phyloP scores from a whole-genome alignment of 108 stramenopile species.

The Parietichytrium sp. region DNA sequence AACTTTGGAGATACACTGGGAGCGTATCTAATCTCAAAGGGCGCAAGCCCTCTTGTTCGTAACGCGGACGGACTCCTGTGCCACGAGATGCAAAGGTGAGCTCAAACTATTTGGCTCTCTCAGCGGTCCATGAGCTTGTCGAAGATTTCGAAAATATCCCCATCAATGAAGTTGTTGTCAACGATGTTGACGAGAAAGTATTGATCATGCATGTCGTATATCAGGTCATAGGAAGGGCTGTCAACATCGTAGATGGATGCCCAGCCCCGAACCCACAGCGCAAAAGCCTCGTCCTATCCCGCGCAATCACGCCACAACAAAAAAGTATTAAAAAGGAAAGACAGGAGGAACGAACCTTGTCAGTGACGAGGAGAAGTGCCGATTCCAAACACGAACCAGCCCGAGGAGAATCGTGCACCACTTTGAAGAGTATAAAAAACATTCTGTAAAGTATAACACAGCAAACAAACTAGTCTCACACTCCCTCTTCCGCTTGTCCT shows the following conservation, averaged over 20 bases:
- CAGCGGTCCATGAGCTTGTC: too few species aligned
- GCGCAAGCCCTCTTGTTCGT: constrained; percentile 53
- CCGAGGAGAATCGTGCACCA: too few species aligned
- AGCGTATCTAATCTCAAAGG: constrained; percentile 60
- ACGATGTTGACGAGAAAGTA: constrained; percentile 89
- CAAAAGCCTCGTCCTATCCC: constrained; percentile 95
- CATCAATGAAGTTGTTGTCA: constrained; percentile 82
- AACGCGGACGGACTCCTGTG: constrained; percentile 22
- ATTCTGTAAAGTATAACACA: too few species aligned
- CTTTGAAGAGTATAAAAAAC: too few species aligned
- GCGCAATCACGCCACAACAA: constrained; percentile 50
- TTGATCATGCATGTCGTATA: constrained; percentile 80
- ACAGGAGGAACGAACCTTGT: too few species aligned
- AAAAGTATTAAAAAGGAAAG: background rate
- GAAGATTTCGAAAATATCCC: constrained; percentile 29
- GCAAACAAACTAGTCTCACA: too few species aligned
- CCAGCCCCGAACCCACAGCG: constrained; percentile 87
- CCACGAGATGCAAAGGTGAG: constrained; percentile 27
- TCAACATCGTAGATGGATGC: constrained; percentile 85
- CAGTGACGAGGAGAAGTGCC: too few species aligned
- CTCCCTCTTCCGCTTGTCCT: too few species aligned
- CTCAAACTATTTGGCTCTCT: too few species aligned
- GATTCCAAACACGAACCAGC: too few species aligned
- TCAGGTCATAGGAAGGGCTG: constrained; percentile 70
- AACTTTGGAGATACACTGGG: constrained; percentile 53